Percentiles rank a stretch among this genome's conserved stretches.
These are phyloP conservation scores for Metschnikowia drakensbergensis DNA, from an alignment of 805 yeast species.

Conservation along the genomic window DNA sequence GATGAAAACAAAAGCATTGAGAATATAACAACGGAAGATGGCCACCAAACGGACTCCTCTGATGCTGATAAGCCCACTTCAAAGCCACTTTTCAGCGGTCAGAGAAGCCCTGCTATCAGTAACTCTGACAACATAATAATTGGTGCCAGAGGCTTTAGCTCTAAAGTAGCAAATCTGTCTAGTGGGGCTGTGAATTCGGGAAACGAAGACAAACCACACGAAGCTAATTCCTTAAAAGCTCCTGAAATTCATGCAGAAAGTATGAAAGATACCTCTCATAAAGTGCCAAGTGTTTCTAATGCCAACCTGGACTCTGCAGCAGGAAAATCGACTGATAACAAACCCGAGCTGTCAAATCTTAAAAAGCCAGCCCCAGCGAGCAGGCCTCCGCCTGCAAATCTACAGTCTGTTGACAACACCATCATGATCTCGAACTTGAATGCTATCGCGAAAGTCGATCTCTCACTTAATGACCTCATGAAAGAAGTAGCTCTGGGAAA, in stretches of 20 bases:
- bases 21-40: neutral
- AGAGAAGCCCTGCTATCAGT: constrained; percentile 4
- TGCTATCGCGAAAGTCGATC: constrained; percentile 72
- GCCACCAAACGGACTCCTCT: neutral
- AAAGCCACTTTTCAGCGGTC: neutral
- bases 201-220: neutral
- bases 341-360: neutral
- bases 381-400: constrained; percentile 24
- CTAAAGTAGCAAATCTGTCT: neutral
- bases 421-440: constrained; percentile 84
- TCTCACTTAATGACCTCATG: constrained; percentile 68
- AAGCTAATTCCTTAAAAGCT: neutral
- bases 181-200: neutral
- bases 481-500: constrained; percentile 79
- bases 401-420: constrained; percentile 62
- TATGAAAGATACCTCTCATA: neutral
- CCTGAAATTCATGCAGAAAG: neutral
- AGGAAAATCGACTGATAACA: neutral
- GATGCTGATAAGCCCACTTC: neutral
- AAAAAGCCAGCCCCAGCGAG: neutral
- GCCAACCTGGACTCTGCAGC: neutral
- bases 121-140: constrained; percentile 4
- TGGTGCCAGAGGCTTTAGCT: constrained; percentile 2
- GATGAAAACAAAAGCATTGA: neutral
- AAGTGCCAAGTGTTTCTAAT: neutral